A percentile compares a stretch with the other conserved stretches of the same genome.
These are phyloP conservation scores for Barnettozyma sucrosica DNA, from an alignment of 805 yeast genomes.

Conservation along the genomic window DNA sequence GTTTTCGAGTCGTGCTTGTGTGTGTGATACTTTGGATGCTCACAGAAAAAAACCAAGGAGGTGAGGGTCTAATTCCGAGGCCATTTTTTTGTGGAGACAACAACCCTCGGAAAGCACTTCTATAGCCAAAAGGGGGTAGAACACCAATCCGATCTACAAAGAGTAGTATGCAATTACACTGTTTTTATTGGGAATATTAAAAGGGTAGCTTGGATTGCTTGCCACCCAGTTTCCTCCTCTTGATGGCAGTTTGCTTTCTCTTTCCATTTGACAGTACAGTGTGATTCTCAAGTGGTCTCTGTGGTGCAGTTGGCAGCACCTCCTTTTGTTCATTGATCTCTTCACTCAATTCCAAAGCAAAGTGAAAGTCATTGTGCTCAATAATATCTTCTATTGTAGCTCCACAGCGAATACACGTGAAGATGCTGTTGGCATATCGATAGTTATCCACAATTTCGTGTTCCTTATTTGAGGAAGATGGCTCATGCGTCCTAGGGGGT, in stretches of 20 bases:
- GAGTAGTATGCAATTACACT: background rate
- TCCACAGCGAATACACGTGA: slow-evolving; percentile 11
- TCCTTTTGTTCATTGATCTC: slow-evolving; percentile 6
- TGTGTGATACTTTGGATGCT: background rate
- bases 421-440: background rate
- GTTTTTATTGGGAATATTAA: background rate
- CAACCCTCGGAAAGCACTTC: background rate
- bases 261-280: background rate
- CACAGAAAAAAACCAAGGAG: background rate
- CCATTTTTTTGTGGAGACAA: background rate
- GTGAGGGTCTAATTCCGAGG: background rate
- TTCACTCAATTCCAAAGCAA: slow-evolving; percentile 44
- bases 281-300: background rate
- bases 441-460: slow-evolving; percentile 1
- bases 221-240: slow-evolving; percentile 13
- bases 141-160: too few relatives aligned
- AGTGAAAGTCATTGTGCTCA: slow-evolving; percentile 53
- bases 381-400: slow-evolving; percentile 18
- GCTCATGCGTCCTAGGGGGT: background rate
- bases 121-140: too few relatives aligned
- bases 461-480: background rate
- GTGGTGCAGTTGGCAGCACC: background rate
- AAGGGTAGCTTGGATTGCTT: slow-evolving; percentile 24
- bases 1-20: too few relatives aligned
- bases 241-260: background rate